Evolutionary conservation across 139 green algal genomes (phyloP), one percentile per base, ranked within the genome.

Genomic region (Chlamydomonas sphaeroides): DNA sequence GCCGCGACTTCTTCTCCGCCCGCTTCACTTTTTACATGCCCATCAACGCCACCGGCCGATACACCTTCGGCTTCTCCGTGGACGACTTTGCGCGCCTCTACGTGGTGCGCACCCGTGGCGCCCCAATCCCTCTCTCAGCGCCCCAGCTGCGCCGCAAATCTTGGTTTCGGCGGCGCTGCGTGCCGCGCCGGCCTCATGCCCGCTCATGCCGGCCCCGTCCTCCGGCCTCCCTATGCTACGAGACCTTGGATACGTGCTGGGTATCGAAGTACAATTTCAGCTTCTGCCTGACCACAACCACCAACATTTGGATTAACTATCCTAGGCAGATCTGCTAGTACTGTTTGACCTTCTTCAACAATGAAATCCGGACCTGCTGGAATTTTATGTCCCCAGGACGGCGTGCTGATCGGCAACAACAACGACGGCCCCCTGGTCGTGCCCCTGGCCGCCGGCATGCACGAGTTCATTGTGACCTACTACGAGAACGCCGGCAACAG

Each of bases 1-100:
- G 8, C 5, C 42, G 41, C 18, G 41, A 74, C 67, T 59, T 39
- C 67, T 74, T 74, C 41, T 25, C 26, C 17, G 67, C 17, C 11
- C 41, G 67, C 39, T 74, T 87, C 82, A 87, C 83, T 35, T 87
- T 87, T 33, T 79, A 83, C 65, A 49, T 87, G 39, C 56, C 3
- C 11, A 28, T 79, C 39, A 56, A 74, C 41, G 21, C 20, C 11
- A 74, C 39, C 25, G 41, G 39, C 18, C 5, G 11, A 6, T 76
- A 76, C 68, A 3, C 14, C 6, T 76, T 76, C n/a, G 0, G 3
- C 17, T 61, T 62, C 26, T 15, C 1, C 5, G n/a, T 32, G 18
- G 68, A 76, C 14, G 68, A 76, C 68, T 0, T 30, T 1, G 42
- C 18, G 5, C 7, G 18, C 7, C 68, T 76, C 30, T 76, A 76